A percentile compares a stretch with the other conserved stretches of the same genome.
phyloP scores from a whole-genome alignment of 495 filamentous ascomycete genomes.

The Sordaria brevicollis region DNA sequence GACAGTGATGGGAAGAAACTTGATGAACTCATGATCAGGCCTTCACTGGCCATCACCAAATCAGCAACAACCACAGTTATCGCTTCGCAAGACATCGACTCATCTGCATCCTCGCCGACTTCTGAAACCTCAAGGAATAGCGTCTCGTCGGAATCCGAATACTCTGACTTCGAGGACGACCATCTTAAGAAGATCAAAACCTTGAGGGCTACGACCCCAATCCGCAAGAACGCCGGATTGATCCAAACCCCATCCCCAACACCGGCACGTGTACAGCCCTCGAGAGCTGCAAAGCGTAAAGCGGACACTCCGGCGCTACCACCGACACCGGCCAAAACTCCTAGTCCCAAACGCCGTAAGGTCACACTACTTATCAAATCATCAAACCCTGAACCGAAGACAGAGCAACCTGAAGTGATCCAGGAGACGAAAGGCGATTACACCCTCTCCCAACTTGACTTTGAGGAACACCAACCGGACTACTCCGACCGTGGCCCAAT shows the following conservation, averaged over 20 bases:
- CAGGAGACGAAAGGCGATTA: conserved; percentile 12
- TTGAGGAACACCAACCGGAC: neutral
- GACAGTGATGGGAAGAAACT: neutral
- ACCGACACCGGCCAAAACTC: neutral
- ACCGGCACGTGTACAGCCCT: conserved; percentile 17
- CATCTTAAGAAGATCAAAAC: neutral
- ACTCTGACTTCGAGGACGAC: neutral
- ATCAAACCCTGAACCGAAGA: neutral
- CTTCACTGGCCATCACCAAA: neutral
- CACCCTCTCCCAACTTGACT: conserved; percentile 3
- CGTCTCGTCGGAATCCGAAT: neutral
- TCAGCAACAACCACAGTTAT: neutral
- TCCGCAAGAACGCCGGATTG: neutral
- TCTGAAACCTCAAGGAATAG: no score
- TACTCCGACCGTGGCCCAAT: neutral
- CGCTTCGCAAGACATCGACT: neutral
- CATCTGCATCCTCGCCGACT: neutral
- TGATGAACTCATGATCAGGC: neutral
- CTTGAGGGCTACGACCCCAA: neutral
- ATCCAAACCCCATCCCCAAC: neutral
- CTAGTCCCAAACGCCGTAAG: neutral
- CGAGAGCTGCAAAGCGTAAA: conserved; percentile 16
- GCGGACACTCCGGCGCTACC: neutral
- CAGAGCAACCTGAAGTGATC: neutral
- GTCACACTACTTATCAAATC: neutral